Evolutionary conservation across 2,329 filamentous ascomycete genomes (phyloP).

Genomic region (Elsinoe australis): DNA sequence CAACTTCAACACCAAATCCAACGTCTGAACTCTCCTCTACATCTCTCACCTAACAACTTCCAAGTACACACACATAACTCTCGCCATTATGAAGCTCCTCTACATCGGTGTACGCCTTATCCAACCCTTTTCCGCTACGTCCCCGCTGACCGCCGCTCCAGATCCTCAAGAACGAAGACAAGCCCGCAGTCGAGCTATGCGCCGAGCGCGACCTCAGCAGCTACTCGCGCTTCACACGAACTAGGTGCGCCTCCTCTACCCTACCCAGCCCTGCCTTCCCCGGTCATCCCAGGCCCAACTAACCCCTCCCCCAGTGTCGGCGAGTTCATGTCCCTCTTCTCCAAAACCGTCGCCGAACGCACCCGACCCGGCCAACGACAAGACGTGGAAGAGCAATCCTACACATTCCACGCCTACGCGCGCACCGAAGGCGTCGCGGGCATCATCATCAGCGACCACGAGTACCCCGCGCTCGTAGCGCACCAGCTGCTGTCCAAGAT

Average conservation of each 20-base stretch:
- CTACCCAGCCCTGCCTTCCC: too few relatives aligned
- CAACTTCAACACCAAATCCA: slow-evolving; percentile 1
- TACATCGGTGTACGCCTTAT: slow-evolving; percentile 67
- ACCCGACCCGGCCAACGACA: slow-evolving; percentile 75
- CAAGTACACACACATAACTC: slow-evolving; percentile 16
- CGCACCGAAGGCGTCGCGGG: slow-evolving; percentile 41
- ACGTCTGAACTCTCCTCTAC: background rate
- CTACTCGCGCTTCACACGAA: slow-evolving; percentile 72
- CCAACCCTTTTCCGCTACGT: slow-evolving; percentile 22
- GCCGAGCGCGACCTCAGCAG: slow-evolving; percentile 68
- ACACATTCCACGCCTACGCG: slow-evolving; percentile 50
- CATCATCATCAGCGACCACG: slow-evolving; percentile 41
- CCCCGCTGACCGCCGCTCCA: slow-evolving; percentile 34
- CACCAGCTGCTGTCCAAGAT: slow-evolving; percentile 83
- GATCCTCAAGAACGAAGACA: slow-evolving; percentile 73
- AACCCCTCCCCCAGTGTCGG: slow-evolving; percentile 39
- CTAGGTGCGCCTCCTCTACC: slow-evolving; percentile 46
- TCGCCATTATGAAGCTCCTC: slow-evolving; percentile 68
- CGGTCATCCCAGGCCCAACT: slow-evolving; percentile 18
- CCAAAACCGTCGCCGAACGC: slow-evolving; percentile 78
- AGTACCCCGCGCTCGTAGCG: slow-evolving; percentile 62
- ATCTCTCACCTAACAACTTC: background rate
- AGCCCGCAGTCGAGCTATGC: slow-evolving; percentile 69
- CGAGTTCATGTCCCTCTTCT: slow-evolving; percentile 77
- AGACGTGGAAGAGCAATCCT: slow-evolving; percentile 74